These are phyloP conservation scores for Conidiobolus incongruus DNA, from an alignment of 371 early-diverging fungal genomes.

Conservation along the genomic window DNA sequence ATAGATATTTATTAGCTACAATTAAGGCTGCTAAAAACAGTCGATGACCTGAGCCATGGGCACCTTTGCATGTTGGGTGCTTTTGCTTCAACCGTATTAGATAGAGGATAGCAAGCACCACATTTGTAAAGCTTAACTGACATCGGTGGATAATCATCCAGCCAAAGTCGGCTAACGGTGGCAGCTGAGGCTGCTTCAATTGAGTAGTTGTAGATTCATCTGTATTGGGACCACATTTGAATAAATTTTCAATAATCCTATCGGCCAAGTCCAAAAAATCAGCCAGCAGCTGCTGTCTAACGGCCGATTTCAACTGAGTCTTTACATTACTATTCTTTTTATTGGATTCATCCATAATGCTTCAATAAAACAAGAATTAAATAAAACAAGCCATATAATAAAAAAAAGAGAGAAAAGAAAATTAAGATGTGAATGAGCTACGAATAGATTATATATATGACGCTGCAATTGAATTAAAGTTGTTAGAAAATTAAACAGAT, in stretches of 20 bases:
- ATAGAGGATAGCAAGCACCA: conserved; percentile 18
- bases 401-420: too few relatives aligned
- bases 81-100: conserved; percentile 23
- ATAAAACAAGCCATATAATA: too few relatives aligned
- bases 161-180: neutral
- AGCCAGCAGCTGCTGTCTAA: conserved; percentile 1
- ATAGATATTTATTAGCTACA: conserved; percentile 27
- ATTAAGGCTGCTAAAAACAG: conserved; percentile 30
- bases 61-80: conserved; percentile 25
- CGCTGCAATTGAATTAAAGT: too few relatives aligned
- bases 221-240: neutral
- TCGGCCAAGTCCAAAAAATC: conserved; percentile 3
- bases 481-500: too few relatives aligned
- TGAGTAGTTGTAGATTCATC: neutral
- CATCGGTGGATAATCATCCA: conserved; percentile 1
- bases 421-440: too few relatives aligned
- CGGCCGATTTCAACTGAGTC: too few relatives aligned
- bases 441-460: too few relatives aligned
- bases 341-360: too few relatives aligned
- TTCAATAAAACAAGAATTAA: too few relatives aligned
- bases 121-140: conserved; percentile 1
- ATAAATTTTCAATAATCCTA: neutral
- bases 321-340: too few relatives aligned
- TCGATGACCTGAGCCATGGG: conserved; percentile 28
- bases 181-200: neutral